Conservation (phyloP, 352 stramenopile genomes). For the Phytopythium aichiense region DNA sequence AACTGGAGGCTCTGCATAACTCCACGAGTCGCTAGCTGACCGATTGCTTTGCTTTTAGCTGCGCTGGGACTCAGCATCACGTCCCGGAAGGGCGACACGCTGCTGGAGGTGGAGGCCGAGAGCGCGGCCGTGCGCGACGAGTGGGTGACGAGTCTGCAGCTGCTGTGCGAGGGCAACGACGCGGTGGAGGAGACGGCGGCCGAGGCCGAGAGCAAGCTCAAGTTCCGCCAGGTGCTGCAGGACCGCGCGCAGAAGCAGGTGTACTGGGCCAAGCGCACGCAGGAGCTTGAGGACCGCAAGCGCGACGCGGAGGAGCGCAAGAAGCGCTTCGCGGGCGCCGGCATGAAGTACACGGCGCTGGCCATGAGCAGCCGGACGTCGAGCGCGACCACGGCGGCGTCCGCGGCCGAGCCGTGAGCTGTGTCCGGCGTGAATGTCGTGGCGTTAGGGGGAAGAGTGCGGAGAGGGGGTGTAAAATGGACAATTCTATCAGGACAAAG, state of each 20-base stretch:
- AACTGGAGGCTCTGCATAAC: background rate
- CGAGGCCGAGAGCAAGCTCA: conserved; percentile 31
- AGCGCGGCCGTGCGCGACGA: conserved; percentile 51
- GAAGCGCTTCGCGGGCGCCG: conserved; percentile 61
- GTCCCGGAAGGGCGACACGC: conserved; percentile 50
- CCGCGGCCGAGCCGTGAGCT: background rate
- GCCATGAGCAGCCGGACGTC: conserved; percentile 64
- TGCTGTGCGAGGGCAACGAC: conserved; percentile 62
- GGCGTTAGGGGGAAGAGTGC: background rate
- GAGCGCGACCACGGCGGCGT: background rate
- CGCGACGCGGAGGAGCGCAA: conserved; percentile 73
- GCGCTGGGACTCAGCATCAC: conserved; percentile 42
- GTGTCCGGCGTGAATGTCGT: background rate
- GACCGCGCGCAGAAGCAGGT: conserved; percentile 73
- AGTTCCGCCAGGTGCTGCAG: conserved; percentile 70
- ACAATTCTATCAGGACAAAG: background rate
- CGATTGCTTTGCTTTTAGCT: conserved; percentile 15
- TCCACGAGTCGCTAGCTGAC: background rate
- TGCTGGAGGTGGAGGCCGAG: conserved; percentile 74
- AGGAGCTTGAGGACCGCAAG: conserved; percentile 75
- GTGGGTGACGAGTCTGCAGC: conserved; percentile 72
- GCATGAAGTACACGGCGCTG: conserved; percentile 83
- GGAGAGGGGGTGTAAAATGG: background rate
- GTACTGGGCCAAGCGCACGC: conserved; percentile 74
- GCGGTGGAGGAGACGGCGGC: conserved; percentile 24